phyloP scores from a whole-genome alignment of 371 early-diverging fungal species.

The Mucor ambiguus region DNA sequence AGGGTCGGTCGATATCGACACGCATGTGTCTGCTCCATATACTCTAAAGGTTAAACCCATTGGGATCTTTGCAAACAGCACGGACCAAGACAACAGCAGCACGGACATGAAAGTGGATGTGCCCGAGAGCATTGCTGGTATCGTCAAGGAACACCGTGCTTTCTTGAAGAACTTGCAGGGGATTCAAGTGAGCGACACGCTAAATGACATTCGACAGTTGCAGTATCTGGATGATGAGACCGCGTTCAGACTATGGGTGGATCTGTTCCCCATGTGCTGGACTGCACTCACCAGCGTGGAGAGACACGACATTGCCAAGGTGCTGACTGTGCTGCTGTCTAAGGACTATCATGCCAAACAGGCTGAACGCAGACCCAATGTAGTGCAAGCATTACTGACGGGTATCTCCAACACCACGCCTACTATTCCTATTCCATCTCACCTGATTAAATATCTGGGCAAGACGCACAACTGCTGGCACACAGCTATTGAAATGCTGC shows the following conservation, averaged over 20 bases:
- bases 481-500: conserved; percentile 76
- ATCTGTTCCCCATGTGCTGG: conserved; percentile 91
- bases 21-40: conserved; percentile 44
- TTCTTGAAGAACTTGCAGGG: conserved; percentile 65
- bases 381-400: conserved; percentile 89
- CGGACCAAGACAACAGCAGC: conserved; percentile 2
- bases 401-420: conserved; percentile 80
- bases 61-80: conserved; percentile 34
- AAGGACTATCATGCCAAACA: conserved; percentile 92
- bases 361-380: conserved; percentile 83
- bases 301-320: conserved; percentile 82
- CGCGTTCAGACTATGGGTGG: conserved; percentile 81
- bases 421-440: conserved; percentile 84
- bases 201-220: conserved; percentile 65
- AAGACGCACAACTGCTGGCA: conserved; percentile 94
- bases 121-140: conserved; percentile 38
- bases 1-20: conserved; percentile 60
- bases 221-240: conserved; percentile 73
- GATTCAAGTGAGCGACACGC: conserved; percentile 53
- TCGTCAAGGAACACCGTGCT: conserved; percentile 52
- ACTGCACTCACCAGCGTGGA: conserved; percentile 69
- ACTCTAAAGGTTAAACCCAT: conserved; percentile 58
- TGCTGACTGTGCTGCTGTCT: conserved; percentile 81
- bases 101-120: conserved; percentile 28
- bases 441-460: conserved; percentile 90